These are phyloP conservation scores for Diaporthe batatas DNA, from an alignment of 2,329 filamentous ascomycete species.

Conservation along the genomic window DNA sequence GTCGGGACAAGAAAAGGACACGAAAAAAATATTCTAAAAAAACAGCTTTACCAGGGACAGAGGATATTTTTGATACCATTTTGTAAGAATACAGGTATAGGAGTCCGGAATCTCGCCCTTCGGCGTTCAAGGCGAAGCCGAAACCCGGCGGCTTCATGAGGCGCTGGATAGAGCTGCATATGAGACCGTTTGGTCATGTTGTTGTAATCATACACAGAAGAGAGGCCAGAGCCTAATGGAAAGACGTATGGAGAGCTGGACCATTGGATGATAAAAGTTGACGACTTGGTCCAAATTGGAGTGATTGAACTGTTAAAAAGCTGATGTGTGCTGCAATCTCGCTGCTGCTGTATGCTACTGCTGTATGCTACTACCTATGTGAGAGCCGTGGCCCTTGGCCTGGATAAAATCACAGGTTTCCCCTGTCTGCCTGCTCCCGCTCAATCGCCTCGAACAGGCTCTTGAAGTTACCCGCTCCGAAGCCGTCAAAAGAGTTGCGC, in stretches of 20 bases:
- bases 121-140: conserved; percentile 28
- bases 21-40: not conserved
- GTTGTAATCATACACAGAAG: conserved; percentile 16
- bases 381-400: not conserved
- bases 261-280: not conserved
- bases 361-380: not conserved
- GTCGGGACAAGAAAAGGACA: not conserved
- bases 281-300: conserved; percentile 4
- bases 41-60: not conserved
- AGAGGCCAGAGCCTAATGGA: conserved; percentile 16
- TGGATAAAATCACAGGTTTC: conserved; percentile 74
- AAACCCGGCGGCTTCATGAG: conserved; percentile 7
- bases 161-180: conserved; percentile 25
- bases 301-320: conserved; percentile 9
- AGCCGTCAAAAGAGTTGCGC: conserved; percentile 89
- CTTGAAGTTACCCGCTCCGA: conserved; percentile 96
- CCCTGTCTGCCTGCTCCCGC: conserved; percentile 87
- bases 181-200: conserved; percentile 12
- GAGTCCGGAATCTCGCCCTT: conserved; percentile 19
- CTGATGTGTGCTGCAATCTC: conserved; percentile 5
- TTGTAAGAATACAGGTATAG: conserved; percentile 33
- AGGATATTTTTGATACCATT: conserved; percentile 36
- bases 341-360: conserved; percentile 1
- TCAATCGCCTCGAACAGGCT: conserved; percentile 96
- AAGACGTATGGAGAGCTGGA: not conserved